Evolutionary conservation across 1,284 basidiomycete genomes (phyloP).

Genomic region (Microstroma glucosiphilum): DNA sequence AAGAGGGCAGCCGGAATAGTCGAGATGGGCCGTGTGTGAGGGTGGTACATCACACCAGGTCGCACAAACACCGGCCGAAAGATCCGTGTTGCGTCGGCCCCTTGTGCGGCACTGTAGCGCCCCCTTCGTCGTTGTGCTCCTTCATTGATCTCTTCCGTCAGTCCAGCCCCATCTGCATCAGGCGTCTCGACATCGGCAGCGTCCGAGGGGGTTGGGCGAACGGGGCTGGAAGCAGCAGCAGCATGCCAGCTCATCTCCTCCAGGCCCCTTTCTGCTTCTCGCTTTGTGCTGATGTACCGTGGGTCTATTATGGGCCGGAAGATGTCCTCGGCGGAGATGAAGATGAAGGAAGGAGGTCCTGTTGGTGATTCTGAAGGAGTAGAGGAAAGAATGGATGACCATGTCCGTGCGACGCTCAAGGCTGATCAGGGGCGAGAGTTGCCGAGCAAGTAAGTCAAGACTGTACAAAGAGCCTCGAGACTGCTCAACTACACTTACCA

Average conservation of each 20-base stretch:
- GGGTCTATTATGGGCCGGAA: conserved; percentile 77
- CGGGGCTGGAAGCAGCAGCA: neutral
- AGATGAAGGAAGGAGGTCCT: conserved; percentile 67
- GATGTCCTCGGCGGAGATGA: conserved; percentile 88
- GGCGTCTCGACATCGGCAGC: conserved; percentile 8
- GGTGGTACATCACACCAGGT: conserved; percentile 86
- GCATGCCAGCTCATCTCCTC: neutral
- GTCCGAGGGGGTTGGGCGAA: conserved; percentile 14
- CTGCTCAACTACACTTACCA: conserved; percentile 58
- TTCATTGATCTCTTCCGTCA: conserved; percentile 22
- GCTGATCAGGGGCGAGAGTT: conserved; percentile 13
- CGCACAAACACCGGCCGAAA: conserved; percentile 25
- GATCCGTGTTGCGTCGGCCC: conserved; percentile 3
- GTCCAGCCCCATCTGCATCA: conserved; percentile 29
- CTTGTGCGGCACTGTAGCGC: neutral
- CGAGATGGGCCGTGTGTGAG: conserved; percentile 79
- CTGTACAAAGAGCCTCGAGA: too few species aligned
- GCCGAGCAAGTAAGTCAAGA: neutral
- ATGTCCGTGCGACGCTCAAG: conserved; percentile 47
- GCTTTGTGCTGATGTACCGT: conserved; percentile 81
- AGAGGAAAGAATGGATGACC: conserved; percentile 15
- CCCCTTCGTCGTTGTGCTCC: neutral
- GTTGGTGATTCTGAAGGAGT: neutral
- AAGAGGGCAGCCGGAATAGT: conserved; percentile 78
- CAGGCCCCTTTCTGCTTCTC: conserved; percentile 67